Percentiles rank a stretch among this genome's conserved stretches.
Conservation (phyloP, 2,329 filamentous ascomycete species). For the Epichloe coenophiala region DNA sequence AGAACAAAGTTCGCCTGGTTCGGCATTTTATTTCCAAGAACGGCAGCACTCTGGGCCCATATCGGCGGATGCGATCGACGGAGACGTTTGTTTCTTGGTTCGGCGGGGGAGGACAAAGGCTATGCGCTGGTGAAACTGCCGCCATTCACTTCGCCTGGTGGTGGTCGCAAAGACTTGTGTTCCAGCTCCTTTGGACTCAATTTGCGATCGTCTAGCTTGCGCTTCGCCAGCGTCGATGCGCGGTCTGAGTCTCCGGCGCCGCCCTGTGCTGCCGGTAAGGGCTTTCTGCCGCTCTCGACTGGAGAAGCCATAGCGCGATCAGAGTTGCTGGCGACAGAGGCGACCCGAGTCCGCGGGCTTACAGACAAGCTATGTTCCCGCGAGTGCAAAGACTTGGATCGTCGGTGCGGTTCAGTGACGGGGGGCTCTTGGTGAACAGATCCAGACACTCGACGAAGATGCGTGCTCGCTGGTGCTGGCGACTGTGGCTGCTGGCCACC, state of each 20-base stretch:
- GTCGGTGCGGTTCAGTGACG: conserved; percentile 28
- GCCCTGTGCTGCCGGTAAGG: conserved; percentile 11
- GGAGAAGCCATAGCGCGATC: conserved; percentile 14
- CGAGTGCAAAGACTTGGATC: conserved; percentile 44
- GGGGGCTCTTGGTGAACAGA: conserved; percentile 28
- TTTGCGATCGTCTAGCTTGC: conserved; percentile 26
- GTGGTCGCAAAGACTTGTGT: conserved; percentile 31
- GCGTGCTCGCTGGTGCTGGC: conserved; percentile 12
- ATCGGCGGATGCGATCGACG: conserved; percentile 26
- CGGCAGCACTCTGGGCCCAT: conserved; percentile 33
- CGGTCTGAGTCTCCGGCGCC: conserved; percentile 18
- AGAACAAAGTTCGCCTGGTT: conserved; percentile 32
- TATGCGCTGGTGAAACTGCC: conserved; percentile 9
- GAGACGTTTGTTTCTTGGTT: conserved; percentile 26
- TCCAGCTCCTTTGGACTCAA: conserved; percentile 39
- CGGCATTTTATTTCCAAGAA: conserved; percentile 23
- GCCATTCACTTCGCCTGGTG: conserved; percentile 37
- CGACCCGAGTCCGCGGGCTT: conserved; percentile 60
- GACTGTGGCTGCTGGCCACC: conserved; percentile 20
- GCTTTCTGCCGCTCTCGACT: conserved; percentile 15
- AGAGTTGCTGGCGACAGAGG: conserved; percentile 34
- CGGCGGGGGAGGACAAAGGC: conserved; percentile 19
- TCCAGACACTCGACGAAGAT: conserved; percentile 23
- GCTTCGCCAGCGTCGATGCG: conserved; percentile 25
- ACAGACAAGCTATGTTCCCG: conserved; percentile 61